phyloP scores from a whole-genome alignment of 108 stramenopile species.

The Fragilariopsis cylindrus region DNA sequence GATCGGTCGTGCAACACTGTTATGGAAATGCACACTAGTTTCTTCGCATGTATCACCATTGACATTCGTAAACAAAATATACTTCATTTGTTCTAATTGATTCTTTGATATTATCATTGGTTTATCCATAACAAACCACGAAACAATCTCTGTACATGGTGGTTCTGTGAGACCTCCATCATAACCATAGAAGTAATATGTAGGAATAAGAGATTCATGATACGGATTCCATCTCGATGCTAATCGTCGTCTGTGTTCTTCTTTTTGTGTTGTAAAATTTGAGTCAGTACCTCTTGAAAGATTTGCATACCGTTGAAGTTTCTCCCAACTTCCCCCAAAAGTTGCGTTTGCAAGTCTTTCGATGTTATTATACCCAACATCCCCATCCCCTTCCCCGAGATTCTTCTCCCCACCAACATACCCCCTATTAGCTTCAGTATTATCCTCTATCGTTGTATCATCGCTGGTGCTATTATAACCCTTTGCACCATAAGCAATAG shows the following conservation, averaged over 20 bases:
- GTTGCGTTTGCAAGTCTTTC: constrained; percentile 1
- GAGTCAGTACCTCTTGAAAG: not conserved
- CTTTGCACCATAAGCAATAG: not conserved
- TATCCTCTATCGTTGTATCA: not conserved
- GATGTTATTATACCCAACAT: not conserved
- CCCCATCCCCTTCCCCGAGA: not conserved
- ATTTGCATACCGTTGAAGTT: not conserved
- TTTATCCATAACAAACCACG: constrained; percentile 76
- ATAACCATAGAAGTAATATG: constrained; percentile 75
- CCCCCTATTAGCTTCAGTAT: not conserved
- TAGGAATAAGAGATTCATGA: constrained; percentile 52
- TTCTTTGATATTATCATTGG: constrained; percentile 56
- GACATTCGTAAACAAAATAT: constrained; percentile 67
- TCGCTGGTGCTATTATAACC: no score
- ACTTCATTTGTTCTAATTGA: constrained; percentile 74
- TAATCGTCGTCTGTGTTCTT: constrained; percentile 27
- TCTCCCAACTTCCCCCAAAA: not conserved
- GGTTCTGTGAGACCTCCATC: constrained; percentile 83
- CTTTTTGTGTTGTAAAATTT: not conserved
- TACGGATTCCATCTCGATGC: constrained; percentile 60
- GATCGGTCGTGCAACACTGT: constrained; percentile 75
- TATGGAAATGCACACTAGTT: constrained; percentile 66
- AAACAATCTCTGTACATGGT: constrained; percentile 77
- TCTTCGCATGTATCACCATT: constrained; percentile 51
- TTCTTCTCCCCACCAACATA: not conserved